Conservation (phyloP, 257 asterid species). For the Solanum pennellii region DNA sequence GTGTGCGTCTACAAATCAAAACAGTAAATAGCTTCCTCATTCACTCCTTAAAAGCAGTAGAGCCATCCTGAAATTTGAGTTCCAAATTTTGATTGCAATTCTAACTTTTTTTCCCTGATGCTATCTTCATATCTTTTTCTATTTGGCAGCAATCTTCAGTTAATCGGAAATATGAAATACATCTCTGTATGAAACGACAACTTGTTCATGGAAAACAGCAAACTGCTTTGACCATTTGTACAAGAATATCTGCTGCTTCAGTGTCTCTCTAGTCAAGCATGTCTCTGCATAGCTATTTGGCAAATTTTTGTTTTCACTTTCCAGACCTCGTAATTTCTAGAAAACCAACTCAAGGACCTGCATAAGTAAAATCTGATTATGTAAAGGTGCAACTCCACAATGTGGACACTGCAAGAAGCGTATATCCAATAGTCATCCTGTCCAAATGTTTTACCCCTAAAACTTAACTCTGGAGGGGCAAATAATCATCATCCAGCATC, state of each 20-base stretch:
- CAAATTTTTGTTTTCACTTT: not conserved
- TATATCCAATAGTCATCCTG: not conserved
- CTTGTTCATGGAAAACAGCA: not conserved
- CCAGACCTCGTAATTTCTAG: not conserved
- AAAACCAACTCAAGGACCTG: not conserved
- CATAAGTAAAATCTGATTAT: not conserved
- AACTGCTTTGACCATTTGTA: not conserved
- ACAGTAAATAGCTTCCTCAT: not conserved
- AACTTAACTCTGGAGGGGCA: not conserved
- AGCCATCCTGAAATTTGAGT: not conserved
- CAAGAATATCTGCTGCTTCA: not conserved
- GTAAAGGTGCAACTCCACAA: not conserved
- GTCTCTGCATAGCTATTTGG: not conserved
- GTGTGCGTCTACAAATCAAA: slow-evolving; percentile 12
- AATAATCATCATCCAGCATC: slow-evolving; percentile 38
- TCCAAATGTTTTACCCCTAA: not conserved
- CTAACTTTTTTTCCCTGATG: not conserved
- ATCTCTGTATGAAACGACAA: not conserved
- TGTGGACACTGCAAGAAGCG: not conserved
- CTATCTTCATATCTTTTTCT: not conserved
- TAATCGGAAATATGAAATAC: not conserved
- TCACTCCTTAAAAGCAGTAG: not conserved
- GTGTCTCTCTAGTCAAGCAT: not conserved
- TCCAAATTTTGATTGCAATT: not conserved
- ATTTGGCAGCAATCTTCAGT: not conserved